Conservation (phyloP, 129 eudicot genomes). For the Helichrysum umbraculigerum region DNA sequence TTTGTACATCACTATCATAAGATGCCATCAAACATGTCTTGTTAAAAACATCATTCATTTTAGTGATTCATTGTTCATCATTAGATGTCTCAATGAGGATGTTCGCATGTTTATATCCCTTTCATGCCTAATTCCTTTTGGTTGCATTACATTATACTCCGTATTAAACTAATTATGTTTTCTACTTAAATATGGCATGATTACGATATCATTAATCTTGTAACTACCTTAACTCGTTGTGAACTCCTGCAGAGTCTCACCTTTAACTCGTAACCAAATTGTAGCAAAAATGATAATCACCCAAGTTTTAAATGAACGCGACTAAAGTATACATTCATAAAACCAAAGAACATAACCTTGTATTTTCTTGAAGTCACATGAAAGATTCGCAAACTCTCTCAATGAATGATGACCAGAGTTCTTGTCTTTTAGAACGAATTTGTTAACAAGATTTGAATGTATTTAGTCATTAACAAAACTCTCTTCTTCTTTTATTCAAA, state of each 20-base stretch:
- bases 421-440: not conserved
- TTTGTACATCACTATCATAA: not conserved
- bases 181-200: constrained; percentile 19
- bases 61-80: constrained; percentile 23
- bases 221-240: not conserved
- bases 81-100: constrained; percentile 3
- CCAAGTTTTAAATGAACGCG: too few relatives aligned
- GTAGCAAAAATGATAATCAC: not conserved
- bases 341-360: not conserved
- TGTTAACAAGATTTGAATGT: not conserved
- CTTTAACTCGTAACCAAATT: not conserved
- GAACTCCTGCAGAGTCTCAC: not conserved
- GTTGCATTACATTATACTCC: not conserved
- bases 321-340: too few relatives aligned
- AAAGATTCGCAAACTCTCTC: not conserved
- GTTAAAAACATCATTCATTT: constrained; percentile 9
- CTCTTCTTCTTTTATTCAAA: too few relatives aligned
- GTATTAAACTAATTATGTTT: not conserved
- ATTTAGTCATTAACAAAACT: too few relatives aligned
- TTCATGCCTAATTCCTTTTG: not conserved
- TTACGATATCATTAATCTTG: constrained; percentile 17
- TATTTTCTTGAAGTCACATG: not conserved
- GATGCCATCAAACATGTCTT: constrained; percentile 13
- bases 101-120: constrained; percentile 1
- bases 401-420: not conserved